Base-by-base conservation (phyloP, 345 rosid genomes). In the Gossypium ekmanianum region DNA sequence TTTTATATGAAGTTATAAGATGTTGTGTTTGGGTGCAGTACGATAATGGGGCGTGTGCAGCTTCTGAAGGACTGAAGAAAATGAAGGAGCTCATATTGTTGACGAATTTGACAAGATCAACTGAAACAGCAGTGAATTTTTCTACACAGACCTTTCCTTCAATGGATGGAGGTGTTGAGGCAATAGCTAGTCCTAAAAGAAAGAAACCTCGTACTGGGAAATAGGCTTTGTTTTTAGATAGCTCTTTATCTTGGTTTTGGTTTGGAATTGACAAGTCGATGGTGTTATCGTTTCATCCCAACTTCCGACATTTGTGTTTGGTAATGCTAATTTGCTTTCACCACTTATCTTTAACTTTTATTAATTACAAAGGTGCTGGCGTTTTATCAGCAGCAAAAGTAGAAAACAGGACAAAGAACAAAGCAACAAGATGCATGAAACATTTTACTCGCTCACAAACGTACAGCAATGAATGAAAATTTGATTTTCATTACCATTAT, bases 11-110 rank as follows among this genome's bases (percentile, higher is more conserved):
- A 67, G 54, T 4, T 22, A 16, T 29, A 34, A 68, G 24, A 13
- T 51, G 43, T 24, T 41, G 51, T 71, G 62, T 54, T 44, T 2
- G 59, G 7, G 43, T 80, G 80, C 73, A 85, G 88, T 75, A 81
- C 26, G 81, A 79, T 72, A 79, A 71, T 2, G 78, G 82, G 50
- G 18, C 39, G 57, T 41, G 24, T 34, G 50, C 65, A 51, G 17
- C 41, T 48, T 45, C 79, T 4, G 75, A 83, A 12, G 72, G 74
- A 11, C 2, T 80, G 76, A 82, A 81, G 20, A 79, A 81, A 61
- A 41, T 77, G 69, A 83, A 81, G 78, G 83, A 85, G 55, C n/a
- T 79, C 41, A 10, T 80, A 47, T 13, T 79, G 61, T 41, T 81
- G 44, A 41, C 80, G 58, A 75, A 74, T 59, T 9, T 69, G 61